Evolutionary conservation across 164 flowering plant species (phyloP).

Genomic region (Cinnamomum micranthum): DNA sequence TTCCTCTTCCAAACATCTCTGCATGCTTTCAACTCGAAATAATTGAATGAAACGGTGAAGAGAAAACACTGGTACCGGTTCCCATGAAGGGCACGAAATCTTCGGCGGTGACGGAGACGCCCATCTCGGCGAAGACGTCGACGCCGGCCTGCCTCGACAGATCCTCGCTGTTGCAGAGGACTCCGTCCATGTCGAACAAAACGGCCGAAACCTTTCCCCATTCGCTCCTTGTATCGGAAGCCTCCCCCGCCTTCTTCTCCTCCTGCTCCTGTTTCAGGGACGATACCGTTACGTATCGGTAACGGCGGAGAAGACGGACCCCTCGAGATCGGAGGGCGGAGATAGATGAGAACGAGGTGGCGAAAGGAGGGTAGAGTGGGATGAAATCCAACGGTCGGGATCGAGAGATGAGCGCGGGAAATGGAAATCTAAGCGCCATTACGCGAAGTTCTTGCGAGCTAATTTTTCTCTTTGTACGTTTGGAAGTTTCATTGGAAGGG

Average conservation of each 20-base stretch:
- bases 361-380: slow-evolving; percentile 6
- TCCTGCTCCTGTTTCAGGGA: slow-evolving; percentile 34
- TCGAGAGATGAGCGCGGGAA: slow-evolving; percentile 10
- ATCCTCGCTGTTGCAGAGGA: slow-evolving; percentile 91
- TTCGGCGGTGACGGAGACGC: slow-evolving; percentile 66
- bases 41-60: too few species aligned
- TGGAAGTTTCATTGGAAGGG: too few species aligned
- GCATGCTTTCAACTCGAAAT: too few species aligned
- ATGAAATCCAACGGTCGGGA: neutral
- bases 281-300: neutral
- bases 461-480: neutral
- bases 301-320: neutral
- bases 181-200: slow-evolving; percentile 96
- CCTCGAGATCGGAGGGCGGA: slow-evolving; percentile 5
- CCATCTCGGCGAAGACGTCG: slow-evolving; percentile 85
- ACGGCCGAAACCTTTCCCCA: slow-evolving; percentile 99
- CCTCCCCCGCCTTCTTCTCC: slow-evolving; percentile 8
- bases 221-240: slow-evolving; percentile 16
- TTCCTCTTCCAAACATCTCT: too few species aligned
- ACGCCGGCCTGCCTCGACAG: slow-evolving; percentile 82
- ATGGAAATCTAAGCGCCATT: slow-evolving; percentile 13
- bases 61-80: slow-evolving; percentile 45
- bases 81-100: slow-evolving; percentile 95
- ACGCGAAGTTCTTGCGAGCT: neutral
- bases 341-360: slow-evolving; percentile 4